phyloP scores from a whole-genome alignment of 1,284 basidiomycete species.

The Porodaedalea pini region DNA sequence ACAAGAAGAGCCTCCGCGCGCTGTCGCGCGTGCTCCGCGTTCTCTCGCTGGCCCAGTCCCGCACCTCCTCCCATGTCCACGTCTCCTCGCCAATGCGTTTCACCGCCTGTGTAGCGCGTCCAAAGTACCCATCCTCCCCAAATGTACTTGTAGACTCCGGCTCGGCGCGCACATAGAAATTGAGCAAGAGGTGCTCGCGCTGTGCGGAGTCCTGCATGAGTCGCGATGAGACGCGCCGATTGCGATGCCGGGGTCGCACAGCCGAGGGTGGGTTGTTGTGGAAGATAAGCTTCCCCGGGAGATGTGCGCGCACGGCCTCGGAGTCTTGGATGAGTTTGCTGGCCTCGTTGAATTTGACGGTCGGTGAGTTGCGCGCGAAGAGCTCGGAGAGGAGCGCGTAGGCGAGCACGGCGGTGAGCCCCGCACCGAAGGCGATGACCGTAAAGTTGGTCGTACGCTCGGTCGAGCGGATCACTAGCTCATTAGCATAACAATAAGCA shows the following conservation, averaged over 20 bases:
- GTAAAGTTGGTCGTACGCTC: slow-evolving; percentile 77
- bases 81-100: slow-evolving; percentile 36
- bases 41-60: slow-evolving; percentile 43
- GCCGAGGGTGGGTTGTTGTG: slow-evolving; percentile 74
- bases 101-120: slow-evolving; percentile 16
- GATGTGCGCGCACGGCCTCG: slow-evolving; percentile 59
- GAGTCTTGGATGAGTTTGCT: slow-evolving; percentile 82
- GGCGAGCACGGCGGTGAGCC: slow-evolving; percentile 74
- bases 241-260: slow-evolving; percentile 70
- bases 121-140: slow-evolving; percentile 42
- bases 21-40: slow-evolving; percentile 41
- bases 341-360: slow-evolving; percentile 82
- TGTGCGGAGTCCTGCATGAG: slow-evolving; percentile 66
- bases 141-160: slow-evolving; percentile 40
- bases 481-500: slow-evolving; percentile 13
- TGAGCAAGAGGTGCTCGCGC: slow-evolving; percentile 75
- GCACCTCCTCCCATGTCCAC: slow-evolving; percentile 51
- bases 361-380: slow-evolving; percentile 90
- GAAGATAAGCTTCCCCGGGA: slow-evolving; percentile 63
- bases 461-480: slow-evolving; percentile 71
- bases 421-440: slow-evolving; percentile 82
- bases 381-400: slow-evolving; percentile 86
- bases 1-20: slow-evolving; percentile 57
- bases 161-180: slow-evolving; percentile 68
- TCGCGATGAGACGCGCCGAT: slow-evolving; percentile 72